A percentile compares a stretch with the other conserved stretches of the same genome.
Conservation (phyloP, 257 asterid species). For the Solanum verrucosum region DNA sequence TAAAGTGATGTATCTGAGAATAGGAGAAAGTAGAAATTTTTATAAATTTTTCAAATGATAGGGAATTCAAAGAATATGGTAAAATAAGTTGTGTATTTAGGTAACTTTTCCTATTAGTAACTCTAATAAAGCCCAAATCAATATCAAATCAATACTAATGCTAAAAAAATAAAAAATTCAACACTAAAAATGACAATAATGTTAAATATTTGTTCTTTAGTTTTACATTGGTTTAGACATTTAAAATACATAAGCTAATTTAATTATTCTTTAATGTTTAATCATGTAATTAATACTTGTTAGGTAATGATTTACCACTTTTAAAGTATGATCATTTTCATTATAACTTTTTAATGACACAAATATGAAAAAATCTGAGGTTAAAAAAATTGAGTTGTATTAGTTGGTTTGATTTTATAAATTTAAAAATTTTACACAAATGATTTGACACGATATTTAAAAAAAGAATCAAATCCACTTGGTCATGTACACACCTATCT, state of each 20-base stretch:
- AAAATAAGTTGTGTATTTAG: not conserved
- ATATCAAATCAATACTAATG: not conserved
- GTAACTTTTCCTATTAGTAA: too few species aligned
- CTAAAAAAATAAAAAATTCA: too few species aligned
- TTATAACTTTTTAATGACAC: too few species aligned
- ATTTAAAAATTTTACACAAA: too few species aligned
- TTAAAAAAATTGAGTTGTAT: too few species aligned
- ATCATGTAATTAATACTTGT: not conserved
- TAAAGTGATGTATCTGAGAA: too few species aligned
- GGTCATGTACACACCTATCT: not conserved
- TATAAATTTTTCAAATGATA: not conserved
- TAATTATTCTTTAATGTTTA: too few species aligned
- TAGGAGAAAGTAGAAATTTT: too few species aligned
- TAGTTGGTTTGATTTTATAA: too few species aligned
- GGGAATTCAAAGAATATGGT: not conserved
- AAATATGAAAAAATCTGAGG: accelerated
- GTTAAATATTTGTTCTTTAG: not conserved
- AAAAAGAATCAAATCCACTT: too few species aligned
- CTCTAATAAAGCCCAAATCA: not conserved
- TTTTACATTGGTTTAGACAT: not conserved
- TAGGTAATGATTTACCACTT: too few species aligned
- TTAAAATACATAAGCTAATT: not conserved
- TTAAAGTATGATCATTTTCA: not conserved
- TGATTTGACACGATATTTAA: not conserved
- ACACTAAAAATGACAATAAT: too few species aligned